These are phyloP conservation scores for Lactarius deliciosus DNA, from an alignment of 768 basidiomycete genomes.

Conservation along the genomic window DNA sequence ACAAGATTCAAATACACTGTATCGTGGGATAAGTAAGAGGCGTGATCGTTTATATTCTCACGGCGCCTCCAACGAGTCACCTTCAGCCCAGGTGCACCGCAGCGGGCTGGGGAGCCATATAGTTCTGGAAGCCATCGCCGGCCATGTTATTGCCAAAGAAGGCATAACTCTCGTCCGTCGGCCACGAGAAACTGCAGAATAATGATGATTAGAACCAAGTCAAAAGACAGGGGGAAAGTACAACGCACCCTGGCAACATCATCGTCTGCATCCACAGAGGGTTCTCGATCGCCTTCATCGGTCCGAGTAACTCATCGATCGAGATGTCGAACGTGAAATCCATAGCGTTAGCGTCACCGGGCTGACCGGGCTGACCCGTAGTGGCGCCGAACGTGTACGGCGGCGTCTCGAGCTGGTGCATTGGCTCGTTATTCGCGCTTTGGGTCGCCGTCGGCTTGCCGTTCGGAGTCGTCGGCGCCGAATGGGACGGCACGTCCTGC, in stretches of 20 bases:
- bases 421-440: not conserved
- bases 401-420: conserved; percentile 8
- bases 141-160: not conserved
- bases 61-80: not conserved
- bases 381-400: conserved; percentile 18
- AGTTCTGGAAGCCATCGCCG: not conserved
- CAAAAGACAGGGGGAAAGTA: not conserved
- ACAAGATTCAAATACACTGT: not conserved
- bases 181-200: conserved; percentile 25
- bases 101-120: not conserved
- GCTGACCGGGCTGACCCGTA: not conserved
- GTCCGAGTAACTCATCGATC: conserved; percentile 56
- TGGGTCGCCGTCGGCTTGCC: not conserved
- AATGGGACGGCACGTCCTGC: not conserved
- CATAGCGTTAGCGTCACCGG: not conserved
- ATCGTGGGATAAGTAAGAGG: not conserved
- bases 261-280: conserved; percentile 73
- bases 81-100: conserved; percentile 4
- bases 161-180: conserved; percentile 7
- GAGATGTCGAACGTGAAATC: conserved; percentile 26
- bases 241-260: conserved; percentile 78
- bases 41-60: not conserved
- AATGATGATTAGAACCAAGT: not conserved
- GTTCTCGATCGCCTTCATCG: conserved; percentile 71
- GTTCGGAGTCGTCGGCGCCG: not conserved